Conservation (phyloP, 1,284 basidiomycete species). For the Trichosporon asahii region DNA sequence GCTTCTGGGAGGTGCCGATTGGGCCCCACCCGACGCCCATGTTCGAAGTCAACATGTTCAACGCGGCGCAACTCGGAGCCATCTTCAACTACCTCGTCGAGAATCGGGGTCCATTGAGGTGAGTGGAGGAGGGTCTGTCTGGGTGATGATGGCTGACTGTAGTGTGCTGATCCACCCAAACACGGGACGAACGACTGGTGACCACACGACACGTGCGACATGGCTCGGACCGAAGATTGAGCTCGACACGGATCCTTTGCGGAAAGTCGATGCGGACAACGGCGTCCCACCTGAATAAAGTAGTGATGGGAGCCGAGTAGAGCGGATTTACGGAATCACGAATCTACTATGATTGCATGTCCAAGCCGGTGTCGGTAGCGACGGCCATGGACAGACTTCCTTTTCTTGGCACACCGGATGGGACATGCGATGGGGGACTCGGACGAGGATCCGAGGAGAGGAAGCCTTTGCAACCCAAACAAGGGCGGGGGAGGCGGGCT, state of each 20-base stretch:
- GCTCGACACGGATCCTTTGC: slow-evolving; percentile 52
- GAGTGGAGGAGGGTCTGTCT: not conserved
- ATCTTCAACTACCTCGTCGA: slow-evolving; percentile 64
- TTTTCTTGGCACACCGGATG: not conserved
- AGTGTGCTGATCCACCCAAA: slow-evolving; percentile 73
- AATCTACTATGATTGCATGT: not conserved
- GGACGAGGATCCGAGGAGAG: too few species aligned
- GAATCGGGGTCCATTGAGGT: slow-evolving; percentile 65
- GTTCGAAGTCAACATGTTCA: slow-evolving; percentile 68
- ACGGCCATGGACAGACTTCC: not conserved
- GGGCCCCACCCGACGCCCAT: slow-evolving; percentile 57
- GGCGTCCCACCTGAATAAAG: not conserved
- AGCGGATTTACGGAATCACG: not conserved
- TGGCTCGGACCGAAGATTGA: slow-evolving; percentile 68
- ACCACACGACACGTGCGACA: slow-evolving; percentile 63
- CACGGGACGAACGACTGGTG: slow-evolving; percentile 59
- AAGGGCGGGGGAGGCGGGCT: not conserved
- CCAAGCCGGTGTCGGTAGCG: not conserved
- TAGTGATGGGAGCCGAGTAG: too few species aligned
- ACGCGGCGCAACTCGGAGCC: slow-evolving; percentile 62
- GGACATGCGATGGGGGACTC: too few species aligned
- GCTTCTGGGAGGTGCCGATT: slow-evolving; percentile 17
- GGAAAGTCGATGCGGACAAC: not conserved
- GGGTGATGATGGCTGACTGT: not conserved
- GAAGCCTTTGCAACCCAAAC: not conserved